Base-by-base conservation (phyloP, 495 filamentous ascomycete species). In the Entonaema liquescens region DNA sequence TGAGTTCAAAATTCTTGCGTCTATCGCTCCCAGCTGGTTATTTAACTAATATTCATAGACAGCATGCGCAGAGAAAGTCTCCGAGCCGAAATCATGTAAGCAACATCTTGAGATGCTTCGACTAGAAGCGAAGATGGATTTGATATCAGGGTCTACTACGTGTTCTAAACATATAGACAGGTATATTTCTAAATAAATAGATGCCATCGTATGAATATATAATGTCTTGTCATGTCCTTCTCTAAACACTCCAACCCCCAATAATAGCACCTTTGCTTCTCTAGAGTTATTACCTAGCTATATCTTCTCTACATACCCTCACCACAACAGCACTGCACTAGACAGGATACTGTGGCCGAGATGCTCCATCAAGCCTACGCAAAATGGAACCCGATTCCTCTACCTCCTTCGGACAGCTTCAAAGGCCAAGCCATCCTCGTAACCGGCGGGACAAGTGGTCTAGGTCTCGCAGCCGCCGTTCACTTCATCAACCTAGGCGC, bases 401-500 rank as follows among this genome's bases (percentile, higher is more conserved):
- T 76, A 5, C 74, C 74, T 40, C 65, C 72, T 0, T 0, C 68
- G 6, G 56, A 59, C 21, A 44, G 31, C 52, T 76, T 72, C 68
- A 57, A 42, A 49, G 71, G 62, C 26, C 73, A 83, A 62, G 79
- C 76, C 19, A 72, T 83, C 57, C 73, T 87, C 28, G 77, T 88
- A 38, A 87, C 85, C 1, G 85, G 85, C 55, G 79, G 79, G 3
- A 85, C 84, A 15, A 76, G 76, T 9, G 86, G 86, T n/a, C 71
- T 87, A 0, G 86, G 86, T 13, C 74, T 85, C 33, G 85, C 84
- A 64, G 78, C 81, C 5, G 79, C 80, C 0, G 74, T 73, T 1
- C 81, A 83, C 71, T 77, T 82, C 59, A 71, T 78, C 25, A 74
- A 78, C 6, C 74, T 84, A 6, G 77, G 77, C 56, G 80, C 81